Conservation (phyloP, 176 grass and related monocot genomes). For the Zoysia pacifica region DNA sequence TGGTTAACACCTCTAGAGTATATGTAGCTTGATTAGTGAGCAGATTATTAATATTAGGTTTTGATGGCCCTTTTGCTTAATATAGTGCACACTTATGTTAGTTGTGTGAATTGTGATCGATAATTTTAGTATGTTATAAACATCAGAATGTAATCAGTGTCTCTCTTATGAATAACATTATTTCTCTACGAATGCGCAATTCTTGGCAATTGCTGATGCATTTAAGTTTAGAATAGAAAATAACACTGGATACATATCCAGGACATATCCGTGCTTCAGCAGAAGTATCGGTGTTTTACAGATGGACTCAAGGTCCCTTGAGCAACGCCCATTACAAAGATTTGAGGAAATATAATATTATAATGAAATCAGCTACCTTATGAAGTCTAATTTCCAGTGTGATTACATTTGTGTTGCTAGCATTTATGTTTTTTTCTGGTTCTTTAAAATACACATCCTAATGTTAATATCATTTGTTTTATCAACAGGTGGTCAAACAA, state of each 20-base stretch:
- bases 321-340: too few relatives aligned
- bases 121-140: not conserved
- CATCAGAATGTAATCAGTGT: not conserved
- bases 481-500: constrained; percentile 96
- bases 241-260: too few relatives aligned
- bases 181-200: not conserved
- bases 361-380: too few relatives aligned
- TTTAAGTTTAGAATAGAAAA: not conserved
- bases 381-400: not conserved
- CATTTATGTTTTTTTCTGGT: constrained; percentile 23
- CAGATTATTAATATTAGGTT: not conserved
- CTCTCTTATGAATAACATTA: not conserved
- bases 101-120: not conserved
- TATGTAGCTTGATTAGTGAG: not conserved
- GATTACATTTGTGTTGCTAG: not conserved
- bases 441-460: constrained; percentile 10
- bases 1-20: not conserved
- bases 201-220: not conserved
- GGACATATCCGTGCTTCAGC: too few relatives aligned
- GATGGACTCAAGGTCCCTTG: too few relatives aligned
- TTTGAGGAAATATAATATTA: too few relatives aligned
- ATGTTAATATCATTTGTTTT: constrained; percentile 52
- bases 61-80: not conserved
- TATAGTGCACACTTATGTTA: not conserved
- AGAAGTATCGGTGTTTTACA: too few relatives aligned